Base-by-base conservation (phyloP, 768 basidiomycete species). In the Termitomyces sp. region DNA sequence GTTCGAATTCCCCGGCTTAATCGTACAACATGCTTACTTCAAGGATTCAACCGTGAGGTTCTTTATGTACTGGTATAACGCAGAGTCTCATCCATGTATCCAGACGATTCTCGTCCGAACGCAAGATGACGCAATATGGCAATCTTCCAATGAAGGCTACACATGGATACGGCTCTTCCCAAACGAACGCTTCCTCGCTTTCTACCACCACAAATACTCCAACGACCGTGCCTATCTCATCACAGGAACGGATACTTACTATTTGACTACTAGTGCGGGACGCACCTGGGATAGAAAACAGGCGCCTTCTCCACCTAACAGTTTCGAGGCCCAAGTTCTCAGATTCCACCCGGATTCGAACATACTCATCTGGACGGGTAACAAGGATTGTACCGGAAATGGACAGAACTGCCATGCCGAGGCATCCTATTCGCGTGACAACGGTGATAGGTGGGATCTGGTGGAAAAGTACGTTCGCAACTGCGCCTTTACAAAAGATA, bases 121-220 rank as follows among this genome's bases (percentile, higher is more conserved):
- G 3, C 66, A 68, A 1, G 94, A 98, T 64, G 70, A 83, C 57
- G 78, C 82, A 0, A 77, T 98, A 51, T 98, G 93, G 93, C 94
- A 98, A 73, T 97, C 94, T 1, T 84, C 83, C 63, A 98, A 94
- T 66, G 95, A 99, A 70, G 97, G 96, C 1, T 94, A 92, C 70
- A 85, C 85, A 0, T 99, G 96, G 95, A 77, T 78, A 40, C 85
- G 84, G 56, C 77, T 86, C 13, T 72, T 68, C 64, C 77, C 82
- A 0, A 76, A 73, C 1, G 76, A 86, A 55, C 80, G 76, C 15
- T 89, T 98, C 75, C 72, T 97, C 33, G 85, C 80, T 0, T 89
- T 98, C 70, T 89, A 89, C 63, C 90, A 95, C 74, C 96, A 99
- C 75, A 72, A 79, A 31, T 89, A 88, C 72, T 70, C 82, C 18